Conservation (phyloP, 208 protist species). For the Porcisia hertigi region DNA sequence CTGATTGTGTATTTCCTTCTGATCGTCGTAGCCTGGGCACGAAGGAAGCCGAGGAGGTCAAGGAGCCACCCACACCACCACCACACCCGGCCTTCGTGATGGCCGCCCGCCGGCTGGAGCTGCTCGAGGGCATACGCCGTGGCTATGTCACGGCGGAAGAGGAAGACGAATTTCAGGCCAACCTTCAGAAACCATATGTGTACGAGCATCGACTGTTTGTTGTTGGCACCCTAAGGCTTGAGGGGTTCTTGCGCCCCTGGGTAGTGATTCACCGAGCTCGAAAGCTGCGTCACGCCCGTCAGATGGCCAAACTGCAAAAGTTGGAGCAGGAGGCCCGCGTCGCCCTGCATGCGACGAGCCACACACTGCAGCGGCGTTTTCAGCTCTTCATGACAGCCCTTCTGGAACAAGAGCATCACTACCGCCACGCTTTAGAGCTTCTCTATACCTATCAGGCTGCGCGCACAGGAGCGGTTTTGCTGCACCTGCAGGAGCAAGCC, state of each 20-base stretch:
- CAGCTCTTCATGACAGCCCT: constrained; percentile 25
- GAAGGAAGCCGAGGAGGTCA: neutral
- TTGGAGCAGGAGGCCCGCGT: constrained; percentile 33
- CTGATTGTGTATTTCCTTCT: neutral
- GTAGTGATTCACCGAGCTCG: constrained; percentile 31
- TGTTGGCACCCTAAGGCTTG: constrained; percentile 35
- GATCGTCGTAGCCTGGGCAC: neutral
- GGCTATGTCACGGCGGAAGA: constrained; percentile 32
- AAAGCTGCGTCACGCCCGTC: constrained; percentile 17
- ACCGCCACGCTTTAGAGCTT: constrained; percentile 40
- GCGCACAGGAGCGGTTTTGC: constrained; percentile 32
- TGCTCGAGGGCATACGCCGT: constrained; percentile 44
- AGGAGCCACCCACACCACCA: neutral
- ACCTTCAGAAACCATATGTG: neutral
- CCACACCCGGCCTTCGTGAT: constrained; percentile 6
- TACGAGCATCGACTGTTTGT: constrained; percentile 36
- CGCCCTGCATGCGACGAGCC: constrained; percentile 33
- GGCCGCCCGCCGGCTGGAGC: constrained; percentile 4
- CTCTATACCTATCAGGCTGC: constrained; percentile 37
- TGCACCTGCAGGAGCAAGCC: constrained; percentile 39
- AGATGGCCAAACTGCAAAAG: constrained; percentile 12
- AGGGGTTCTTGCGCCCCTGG: constrained; percentile 42
- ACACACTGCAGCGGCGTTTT: constrained; percentile 17
- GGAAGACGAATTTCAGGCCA: constrained; percentile 12
- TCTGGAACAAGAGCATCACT: constrained; percentile 33